Evolutionary conservation across 192 early-diverging fungal species (phyloP), one percentile per base, ranked within the genome.

Genomic region (Coemansia sp.): DNA sequence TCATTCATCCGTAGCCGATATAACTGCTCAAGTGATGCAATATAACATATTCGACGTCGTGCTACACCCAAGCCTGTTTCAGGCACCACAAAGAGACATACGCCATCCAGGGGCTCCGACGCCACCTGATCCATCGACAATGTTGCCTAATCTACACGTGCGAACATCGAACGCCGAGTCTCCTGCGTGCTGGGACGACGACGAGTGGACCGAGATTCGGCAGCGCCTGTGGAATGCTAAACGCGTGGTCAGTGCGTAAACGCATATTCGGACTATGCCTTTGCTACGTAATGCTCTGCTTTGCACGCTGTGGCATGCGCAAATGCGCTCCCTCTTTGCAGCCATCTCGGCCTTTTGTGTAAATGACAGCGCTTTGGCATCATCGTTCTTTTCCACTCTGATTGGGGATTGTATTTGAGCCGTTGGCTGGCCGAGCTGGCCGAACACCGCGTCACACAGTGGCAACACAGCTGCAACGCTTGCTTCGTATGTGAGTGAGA

Each of bases 41-140:
- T 39, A 24, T 49, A 67, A 67, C 41, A 67, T 60, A 23, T 67
- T 60, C 27, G 65, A 67, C 25, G 65, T 67, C 41, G 27, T 67
- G 48, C 17, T 58, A 17, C 65, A 67, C 29, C 56, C 45, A 17
- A 37, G 65, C 49, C 56, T 66, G 32, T 66, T 66, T 47, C 53
- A 55, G 53, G 25, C 15, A 27, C 25, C 17, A n/a, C 25, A 29
- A 11, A 17, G n/a, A 55, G 29, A 55, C n/a, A 32, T 49, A 21
- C 56, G 56, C 56, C 19, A 24, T 45, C 41, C 43, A 21, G 43
- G 23, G 45, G 25, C 45, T 6, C 59, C 41, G 22, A 24, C 59
- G 25, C 58, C 22, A 41, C 55, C 35, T 25, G 39, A 43, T 6
- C 47, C 22, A 22, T 6, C 17, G 45, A 49, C 39, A 49, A 49